phyloP scores from a whole-genome alignment of 768 basidiomycete genomes.

The Phylloporus sp. region DNA sequence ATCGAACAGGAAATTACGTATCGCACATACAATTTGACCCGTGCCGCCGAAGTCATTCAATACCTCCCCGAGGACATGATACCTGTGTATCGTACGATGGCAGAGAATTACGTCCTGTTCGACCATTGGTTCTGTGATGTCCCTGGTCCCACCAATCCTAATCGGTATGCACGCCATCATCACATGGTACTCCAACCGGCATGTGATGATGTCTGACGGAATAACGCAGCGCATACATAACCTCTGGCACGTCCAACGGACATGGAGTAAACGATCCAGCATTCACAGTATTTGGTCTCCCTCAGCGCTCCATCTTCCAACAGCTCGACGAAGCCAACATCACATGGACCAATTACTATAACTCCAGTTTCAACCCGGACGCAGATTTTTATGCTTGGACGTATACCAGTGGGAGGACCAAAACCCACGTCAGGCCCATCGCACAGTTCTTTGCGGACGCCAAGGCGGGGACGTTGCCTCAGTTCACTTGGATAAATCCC shows the following conservation, averaged over 20 bases:
- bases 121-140: slow-evolving; percentile 25
- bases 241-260: slow-evolving; percentile 24
- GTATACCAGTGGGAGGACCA: slow-evolving; percentile 8
- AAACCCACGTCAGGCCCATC: slow-evolving; percentile 17
- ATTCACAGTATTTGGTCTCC: slow-evolving; percentile 18
- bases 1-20: slow-evolving; percentile 17
- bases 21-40: slow-evolving; percentile 6
- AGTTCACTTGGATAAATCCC: slow-evolving; percentile 25
- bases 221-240: slow-evolving; percentile 19
- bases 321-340: slow-evolving; percentile 24
- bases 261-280: slow-evolving; percentile 17
- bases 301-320: slow-evolving; percentile 26
- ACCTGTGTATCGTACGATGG: slow-evolving; percentile 21
- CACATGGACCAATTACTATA: slow-evolving; percentile 25
- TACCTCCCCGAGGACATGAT: slow-evolving; percentile 23
- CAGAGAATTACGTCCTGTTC: slow-evolving; percentile 22
- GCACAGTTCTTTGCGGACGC: slow-evolving; percentile 18
- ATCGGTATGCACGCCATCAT: too few relatives aligned
- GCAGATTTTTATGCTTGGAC: slow-evolving; percentile 23
- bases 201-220: background rate
- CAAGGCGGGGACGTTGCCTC: slow-evolving; percentile 20
- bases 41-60: slow-evolving; percentile 16
- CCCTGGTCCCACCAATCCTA: slow-evolving; percentile 25
- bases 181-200: too few relatives aligned
- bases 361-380: slow-evolving; percentile 25